Evolutionary conservation across 2,329 filamentous ascomycete genomes (phyloP).

Genomic region (Ascochyta fabae): DNA sequence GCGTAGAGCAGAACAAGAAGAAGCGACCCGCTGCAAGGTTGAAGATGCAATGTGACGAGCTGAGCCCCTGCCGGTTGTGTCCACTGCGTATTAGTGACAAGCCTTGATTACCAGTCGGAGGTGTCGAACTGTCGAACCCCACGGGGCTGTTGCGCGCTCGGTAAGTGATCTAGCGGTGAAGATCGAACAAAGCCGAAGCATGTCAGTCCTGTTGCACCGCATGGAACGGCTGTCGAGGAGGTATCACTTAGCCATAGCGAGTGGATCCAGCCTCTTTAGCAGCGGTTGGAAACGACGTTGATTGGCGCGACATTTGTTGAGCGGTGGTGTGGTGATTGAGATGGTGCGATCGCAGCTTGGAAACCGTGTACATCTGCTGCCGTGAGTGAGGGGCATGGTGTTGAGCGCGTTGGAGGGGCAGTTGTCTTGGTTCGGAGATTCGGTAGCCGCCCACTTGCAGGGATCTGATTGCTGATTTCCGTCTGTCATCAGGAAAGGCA

Average conservation of each 20-base stretch:
- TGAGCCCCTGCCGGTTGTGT: conserved; percentile 5
- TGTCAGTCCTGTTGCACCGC: conserved; percentile 21
- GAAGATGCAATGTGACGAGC: conserved; percentile 4
- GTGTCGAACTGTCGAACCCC: conserved; percentile 17
- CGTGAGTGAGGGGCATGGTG: conserved; percentile 31
- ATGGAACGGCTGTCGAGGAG: conserved; percentile 12
- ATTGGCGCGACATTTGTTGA: not conserved
- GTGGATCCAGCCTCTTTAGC: not conserved
- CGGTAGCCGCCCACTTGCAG: conserved; percentile 21
- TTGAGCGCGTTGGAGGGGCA: conserved; percentile 32
- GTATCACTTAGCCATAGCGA: conserved; percentile 4
- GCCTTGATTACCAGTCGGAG: conserved; percentile 1
- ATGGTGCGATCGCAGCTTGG: conserved; percentile 10
- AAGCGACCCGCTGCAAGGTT: not conserved
- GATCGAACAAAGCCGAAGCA: conserved; percentile 32
- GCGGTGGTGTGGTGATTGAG: conserved; percentile 6
- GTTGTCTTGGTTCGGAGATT: conserved; percentile 10
- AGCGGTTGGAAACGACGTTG: not conserved
- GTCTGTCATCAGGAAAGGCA: conserved; percentile 33
- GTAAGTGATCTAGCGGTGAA: conserved; percentile 30
- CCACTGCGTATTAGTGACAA: not conserved
- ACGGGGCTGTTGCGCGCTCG: conserved; percentile 22
- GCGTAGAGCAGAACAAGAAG: not conserved
- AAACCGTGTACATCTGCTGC: not conserved
- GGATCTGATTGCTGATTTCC: conserved; percentile 23